Percentiles rank a stretch among this genome's conserved stretches.
Evolutionary conservation across 2,329 filamentous ascomycete species (phyloP).

Genomic region (Chaetomiaceae sp.): DNA sequence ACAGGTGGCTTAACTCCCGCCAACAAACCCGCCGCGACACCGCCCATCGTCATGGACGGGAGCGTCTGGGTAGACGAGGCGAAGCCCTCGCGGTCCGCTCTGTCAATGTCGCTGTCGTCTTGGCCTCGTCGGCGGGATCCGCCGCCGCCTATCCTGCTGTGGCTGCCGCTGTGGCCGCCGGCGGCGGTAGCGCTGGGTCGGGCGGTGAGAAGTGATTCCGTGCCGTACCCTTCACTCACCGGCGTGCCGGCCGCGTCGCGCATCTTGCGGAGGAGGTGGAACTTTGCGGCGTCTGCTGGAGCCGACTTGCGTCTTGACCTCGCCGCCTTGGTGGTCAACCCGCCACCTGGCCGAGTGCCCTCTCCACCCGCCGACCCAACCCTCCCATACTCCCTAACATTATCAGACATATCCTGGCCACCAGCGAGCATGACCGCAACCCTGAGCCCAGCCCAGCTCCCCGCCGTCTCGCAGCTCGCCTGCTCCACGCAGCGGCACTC

Average conservation of each 20-base stretch:
- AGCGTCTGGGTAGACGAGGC: constrained; percentile 16
- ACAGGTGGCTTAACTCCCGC: constrained; percentile 23
- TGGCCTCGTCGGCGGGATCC: neutral
- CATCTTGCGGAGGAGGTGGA: constrained; percentile 8
- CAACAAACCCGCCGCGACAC: neutral
- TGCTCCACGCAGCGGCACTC: constrained; percentile 59
- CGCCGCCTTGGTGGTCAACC: neutral
- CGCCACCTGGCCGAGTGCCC: neutral
- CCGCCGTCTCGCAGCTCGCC: constrained; percentile 53
- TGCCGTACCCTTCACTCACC: neutral
- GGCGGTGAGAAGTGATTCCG: neutral
- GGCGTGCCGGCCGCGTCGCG: neutral
- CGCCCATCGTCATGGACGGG: constrained; percentile 1
- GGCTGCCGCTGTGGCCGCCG: too few species aligned
- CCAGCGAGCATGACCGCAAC: constrained; percentile 31
- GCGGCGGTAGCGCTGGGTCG: neutral
- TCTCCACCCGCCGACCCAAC: neutral
- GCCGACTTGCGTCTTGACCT: constrained; percentile 27
- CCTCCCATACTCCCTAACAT: constrained; percentile 1
- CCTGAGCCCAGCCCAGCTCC: constrained; percentile 57
- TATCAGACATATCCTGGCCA: neutral
- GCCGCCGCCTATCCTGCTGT: neutral
- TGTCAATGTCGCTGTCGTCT: constrained; percentile 28
- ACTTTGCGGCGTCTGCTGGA: constrained; percentile 25
- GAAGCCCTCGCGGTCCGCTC: constrained; percentile 36